A percentile compares a stretch with the other conserved stretches of the same genome.
Evolutionary conservation across 2,329 filamentous ascomycete species (phyloP).

Genomic region (Fusarium sp.): DNA sequence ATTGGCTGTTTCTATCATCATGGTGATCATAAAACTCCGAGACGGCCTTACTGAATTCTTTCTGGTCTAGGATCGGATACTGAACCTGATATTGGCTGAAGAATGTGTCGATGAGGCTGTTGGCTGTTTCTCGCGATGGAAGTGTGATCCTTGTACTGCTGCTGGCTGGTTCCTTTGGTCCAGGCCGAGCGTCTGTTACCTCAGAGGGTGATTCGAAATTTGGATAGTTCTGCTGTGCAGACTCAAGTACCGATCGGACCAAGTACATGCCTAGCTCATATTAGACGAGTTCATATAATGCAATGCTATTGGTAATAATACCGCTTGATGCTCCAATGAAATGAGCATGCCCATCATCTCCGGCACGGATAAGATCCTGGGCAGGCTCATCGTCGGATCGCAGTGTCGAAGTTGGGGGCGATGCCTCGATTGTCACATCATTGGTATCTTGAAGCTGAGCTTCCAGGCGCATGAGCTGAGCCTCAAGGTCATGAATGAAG

Average conservation of each 20-base stretch:
- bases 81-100: conserved; percentile 15
- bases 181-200: neutral
- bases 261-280: neutral
- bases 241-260: conserved; percentile 18
- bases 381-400: neutral
- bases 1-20: neutral
- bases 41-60: neutral
- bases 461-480: neutral
- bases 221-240: conserved; percentile 8
- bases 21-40: neutral
- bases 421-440: neutral
- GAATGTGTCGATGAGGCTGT: neutral
- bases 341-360: neutral
- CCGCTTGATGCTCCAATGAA: conserved; percentile 8
- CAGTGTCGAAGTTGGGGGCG: neutral
- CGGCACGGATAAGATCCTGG: neutral
- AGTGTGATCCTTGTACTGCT: neutral
- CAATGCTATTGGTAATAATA: fast-evolving
- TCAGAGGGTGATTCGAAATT: conserved; percentile 1
- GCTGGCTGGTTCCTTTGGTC: fast-evolving
- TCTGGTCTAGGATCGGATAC: conserved; percentile 8
- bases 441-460: neutral
- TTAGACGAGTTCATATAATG: neutral
- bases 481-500: conserved; percentile 4
- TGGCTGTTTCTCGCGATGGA: neutral